Percentiles rank a stretch among this genome's conserved stretches.
Conservation (phyloP, 306 rosid species). For the Pyrus betulifolia region DNA sequence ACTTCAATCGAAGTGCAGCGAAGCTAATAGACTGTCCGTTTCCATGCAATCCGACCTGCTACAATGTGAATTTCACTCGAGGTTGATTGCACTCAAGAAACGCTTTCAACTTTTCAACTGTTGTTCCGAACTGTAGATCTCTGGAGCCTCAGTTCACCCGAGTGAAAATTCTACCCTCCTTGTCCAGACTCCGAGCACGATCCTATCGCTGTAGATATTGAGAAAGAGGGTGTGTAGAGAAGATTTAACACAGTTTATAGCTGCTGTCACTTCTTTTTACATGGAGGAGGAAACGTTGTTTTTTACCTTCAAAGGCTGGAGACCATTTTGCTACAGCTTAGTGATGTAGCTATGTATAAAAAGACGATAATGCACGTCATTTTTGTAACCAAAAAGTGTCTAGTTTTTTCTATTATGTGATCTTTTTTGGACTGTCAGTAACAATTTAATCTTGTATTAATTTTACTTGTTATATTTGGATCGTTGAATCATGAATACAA, state of each 20-base stretch:
- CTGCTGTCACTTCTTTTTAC: not conserved
- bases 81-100: slow-evolving; percentile 10
- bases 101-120: not conserved
- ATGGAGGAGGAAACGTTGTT: not conserved
- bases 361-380: too few species aligned
- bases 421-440: too few species aligned
- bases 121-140: too few species aligned
- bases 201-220: not conserved
- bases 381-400: too few species aligned
- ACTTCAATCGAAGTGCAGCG: slow-evolving; percentile 37
- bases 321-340: too few species aligned
- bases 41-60: slow-evolving; percentile 87
- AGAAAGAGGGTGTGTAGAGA: not conserved
- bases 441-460: too few species aligned
- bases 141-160: not conserved
- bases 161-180: not conserved
- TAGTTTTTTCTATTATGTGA: too few species aligned
- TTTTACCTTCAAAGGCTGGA: too few species aligned
- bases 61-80: slow-evolving; percentile 47
- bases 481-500: too few species aligned
- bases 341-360: too few species aligned
- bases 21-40: slow-evolving; percentile 74
- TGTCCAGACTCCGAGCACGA: not conserved
- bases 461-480: too few species aligned
- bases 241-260: not conserved